Percentiles rank a stretch among this genome's conserved stretches.
Evolutionary conservation across 306 rosid genomes (phyloP).

Genomic region (Oemleria cerasiformis): DNA sequence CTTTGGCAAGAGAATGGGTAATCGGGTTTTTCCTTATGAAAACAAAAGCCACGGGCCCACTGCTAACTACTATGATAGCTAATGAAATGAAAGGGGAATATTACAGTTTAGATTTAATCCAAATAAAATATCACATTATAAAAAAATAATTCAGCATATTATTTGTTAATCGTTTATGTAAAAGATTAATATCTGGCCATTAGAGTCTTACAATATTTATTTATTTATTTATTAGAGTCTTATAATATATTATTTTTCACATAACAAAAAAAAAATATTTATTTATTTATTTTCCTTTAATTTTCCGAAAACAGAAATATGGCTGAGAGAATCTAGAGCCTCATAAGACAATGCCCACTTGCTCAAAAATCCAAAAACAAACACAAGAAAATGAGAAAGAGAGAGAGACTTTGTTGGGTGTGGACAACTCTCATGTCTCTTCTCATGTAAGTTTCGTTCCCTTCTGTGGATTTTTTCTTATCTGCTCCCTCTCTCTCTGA

Average conservation of each 20-base stretch:
- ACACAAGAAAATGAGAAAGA: constrained; percentile 36
- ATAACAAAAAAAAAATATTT: no score
- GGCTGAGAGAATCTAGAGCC: constrained; percentile 56
- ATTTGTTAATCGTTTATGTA: constrained; percentile 6
- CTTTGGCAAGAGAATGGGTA: not conserved
- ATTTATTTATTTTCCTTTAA: not conserved
- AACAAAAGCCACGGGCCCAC: constrained; percentile 30
- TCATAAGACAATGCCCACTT: constrained; percentile 24
- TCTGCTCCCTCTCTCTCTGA: constrained; percentile 28
- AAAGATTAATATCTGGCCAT: not conserved
- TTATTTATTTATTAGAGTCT: not conserved
- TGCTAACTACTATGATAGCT: constrained; percentile 8
- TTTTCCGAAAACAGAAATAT: constrained; percentile 17
- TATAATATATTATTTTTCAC: no score
- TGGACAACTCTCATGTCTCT: constrained; percentile 54
- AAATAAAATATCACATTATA: no score
- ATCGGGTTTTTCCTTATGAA: not conserved
- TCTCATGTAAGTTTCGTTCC: constrained; percentile 53
- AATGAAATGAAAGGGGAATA: no score
- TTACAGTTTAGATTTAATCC: no score
- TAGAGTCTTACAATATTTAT: not conserved
- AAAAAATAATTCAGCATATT: no score
- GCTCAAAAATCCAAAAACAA: constrained; percentile 27
- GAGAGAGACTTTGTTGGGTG: constrained; percentile 25
- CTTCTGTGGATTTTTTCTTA: constrained; percentile 38